Conservation (phyloP, 2,329 filamentous ascomycete species). For the Sarocladium kiliense region DNA sequence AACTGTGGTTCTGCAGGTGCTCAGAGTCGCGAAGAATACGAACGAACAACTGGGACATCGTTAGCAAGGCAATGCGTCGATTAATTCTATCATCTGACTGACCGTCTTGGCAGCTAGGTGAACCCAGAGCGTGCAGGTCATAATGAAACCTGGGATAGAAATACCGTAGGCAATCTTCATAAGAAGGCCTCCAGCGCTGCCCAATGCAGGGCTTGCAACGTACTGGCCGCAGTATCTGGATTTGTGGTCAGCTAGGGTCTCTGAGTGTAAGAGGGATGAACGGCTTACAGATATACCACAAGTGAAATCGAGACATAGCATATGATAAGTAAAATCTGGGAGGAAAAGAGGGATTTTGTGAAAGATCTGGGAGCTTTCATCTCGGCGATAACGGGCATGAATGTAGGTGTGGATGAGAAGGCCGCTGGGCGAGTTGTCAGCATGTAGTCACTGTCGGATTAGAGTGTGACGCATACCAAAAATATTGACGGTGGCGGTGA, state of each 20-base stretch:
- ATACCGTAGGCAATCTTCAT: constrained; percentile 19
- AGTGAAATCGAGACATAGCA: constrained; percentile 15
- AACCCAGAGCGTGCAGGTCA: constrained; percentile 19
- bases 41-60: constrained; percentile 17
- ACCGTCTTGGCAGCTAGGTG: constrained; percentile 19
- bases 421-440: constrained; percentile 11
- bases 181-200: constrained; percentile 18
- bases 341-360: constrained; percentile 15
- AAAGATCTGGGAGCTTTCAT: constrained; percentile 16
- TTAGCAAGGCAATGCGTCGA: neutral
- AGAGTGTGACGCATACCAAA: constrained; percentile 16
- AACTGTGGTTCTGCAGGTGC: neutral
- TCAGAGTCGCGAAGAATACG: constrained; percentile 1
- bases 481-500: constrained; percentile 19
- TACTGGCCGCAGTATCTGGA: constrained; percentile 37
- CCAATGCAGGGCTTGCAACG: constrained; percentile 37
- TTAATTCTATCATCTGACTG: too few relatives aligned
- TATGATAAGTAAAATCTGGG: constrained; percentile 11
- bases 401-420: constrained; percentile 17
- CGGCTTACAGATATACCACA: constrained; percentile 16
- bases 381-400: constrained; percentile 20
- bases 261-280: too few relatives aligned
- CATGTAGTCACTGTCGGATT: neutral
- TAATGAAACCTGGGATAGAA: constrained; percentile 19
- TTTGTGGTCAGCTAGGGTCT: too few relatives aligned